Percentiles rank a stretch among this genome's conserved stretches.
These are phyloP conservation scores for Capsella bursapastoris DNA, from an alignment of 345 rosid species.

Conservation along the genomic window DNA sequence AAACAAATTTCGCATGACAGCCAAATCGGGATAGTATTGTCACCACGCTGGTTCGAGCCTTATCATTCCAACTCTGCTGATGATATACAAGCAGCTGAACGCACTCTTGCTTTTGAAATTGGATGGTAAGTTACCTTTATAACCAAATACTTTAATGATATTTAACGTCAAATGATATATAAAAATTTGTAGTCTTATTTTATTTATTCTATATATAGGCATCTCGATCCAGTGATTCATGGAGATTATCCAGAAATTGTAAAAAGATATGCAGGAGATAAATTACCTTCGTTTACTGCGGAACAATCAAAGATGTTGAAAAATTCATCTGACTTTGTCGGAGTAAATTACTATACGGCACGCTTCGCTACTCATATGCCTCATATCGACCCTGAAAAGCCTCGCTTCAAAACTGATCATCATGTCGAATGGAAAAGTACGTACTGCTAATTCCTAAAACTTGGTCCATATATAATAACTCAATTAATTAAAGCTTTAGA, in stretches of 20 bases:
- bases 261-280: constrained; percentile 39
- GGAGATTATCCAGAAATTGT: constrained; percentile 45
- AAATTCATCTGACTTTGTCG: constrained; percentile 44
- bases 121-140: constrained; percentile 32
- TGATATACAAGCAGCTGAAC: constrained; percentile 42
- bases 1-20: constrained; percentile 27
- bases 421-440: constrained; percentile 42
- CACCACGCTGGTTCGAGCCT: constrained; percentile 48
- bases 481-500: neutral
- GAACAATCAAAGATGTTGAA: constrained; percentile 43
- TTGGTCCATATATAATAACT: neutral
- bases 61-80: constrained; percentile 27
- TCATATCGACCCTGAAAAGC: constrained; percentile 35
- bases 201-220: constrained; percentile 23
- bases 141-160: no score
- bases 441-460: neutral
- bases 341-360: constrained; percentile 42
- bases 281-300: constrained; percentile 39
- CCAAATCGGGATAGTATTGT: constrained; percentile 46
- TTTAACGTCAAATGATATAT: no score
- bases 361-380: constrained; percentile 31
- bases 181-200: neutral
- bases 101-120: constrained; percentile 42
- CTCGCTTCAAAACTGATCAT: constrained; percentile 45
- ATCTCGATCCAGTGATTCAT: constrained; percentile 44